Conservation (phyloP, 768 basidiomycete species). For the Termitomyces sp. region DNA sequence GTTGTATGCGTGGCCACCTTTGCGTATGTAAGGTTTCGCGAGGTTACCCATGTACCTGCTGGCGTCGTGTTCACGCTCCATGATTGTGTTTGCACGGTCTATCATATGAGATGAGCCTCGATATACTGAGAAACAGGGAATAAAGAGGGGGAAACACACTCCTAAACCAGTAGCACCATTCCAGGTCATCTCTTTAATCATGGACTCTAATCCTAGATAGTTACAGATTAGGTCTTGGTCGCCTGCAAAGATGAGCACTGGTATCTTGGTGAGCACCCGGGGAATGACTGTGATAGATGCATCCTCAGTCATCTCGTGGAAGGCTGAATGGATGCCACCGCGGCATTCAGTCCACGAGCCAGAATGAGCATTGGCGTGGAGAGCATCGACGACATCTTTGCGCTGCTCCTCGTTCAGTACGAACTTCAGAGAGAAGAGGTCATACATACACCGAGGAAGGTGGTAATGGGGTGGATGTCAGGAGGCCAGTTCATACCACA, state of each 20-base stretch:
- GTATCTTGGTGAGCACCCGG: slow-evolving; percentile 68
- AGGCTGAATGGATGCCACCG: slow-evolving; percentile 53
- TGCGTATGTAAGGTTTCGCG: slow-evolving; percentile 88
- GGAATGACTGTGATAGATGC: slow-evolving; percentile 79
- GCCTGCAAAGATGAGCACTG: slow-evolving; percentile 88
- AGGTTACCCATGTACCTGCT: slow-evolving; percentile 88
- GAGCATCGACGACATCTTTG: slow-evolving; percentile 68
- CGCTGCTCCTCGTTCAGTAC: slow-evolving; percentile 42
- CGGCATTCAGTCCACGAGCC: slow-evolving; percentile 89
- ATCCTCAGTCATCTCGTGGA: slow-evolving; percentile 49
- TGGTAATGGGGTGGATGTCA: slow-evolving; percentile 68
- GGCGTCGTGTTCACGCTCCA: slow-evolving; percentile 72
- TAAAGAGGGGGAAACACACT: slow-evolving; percentile 40
- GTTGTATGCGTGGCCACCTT: slow-evolving; percentile 46
- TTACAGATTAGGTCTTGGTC: slow-evolving; percentile 98
- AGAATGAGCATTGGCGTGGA: slow-evolving; percentile 76
- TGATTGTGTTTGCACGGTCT: slow-evolving; percentile 64
- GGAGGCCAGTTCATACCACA: slow-evolving; percentile 99
- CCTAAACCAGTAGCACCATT: slow-evolving; percentile 79
- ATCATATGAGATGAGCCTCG: background rate
- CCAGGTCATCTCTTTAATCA: slow-evolving; percentile 84
- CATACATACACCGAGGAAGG: slow-evolving; percentile 73
- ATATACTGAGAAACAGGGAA: background rate
- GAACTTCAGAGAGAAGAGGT: background rate
- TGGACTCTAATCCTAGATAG: slow-evolving; percentile 82